Evolutionary conservation across 106 monocot species (phyloP).

Genomic region (Gastrodia elata): DNA sequence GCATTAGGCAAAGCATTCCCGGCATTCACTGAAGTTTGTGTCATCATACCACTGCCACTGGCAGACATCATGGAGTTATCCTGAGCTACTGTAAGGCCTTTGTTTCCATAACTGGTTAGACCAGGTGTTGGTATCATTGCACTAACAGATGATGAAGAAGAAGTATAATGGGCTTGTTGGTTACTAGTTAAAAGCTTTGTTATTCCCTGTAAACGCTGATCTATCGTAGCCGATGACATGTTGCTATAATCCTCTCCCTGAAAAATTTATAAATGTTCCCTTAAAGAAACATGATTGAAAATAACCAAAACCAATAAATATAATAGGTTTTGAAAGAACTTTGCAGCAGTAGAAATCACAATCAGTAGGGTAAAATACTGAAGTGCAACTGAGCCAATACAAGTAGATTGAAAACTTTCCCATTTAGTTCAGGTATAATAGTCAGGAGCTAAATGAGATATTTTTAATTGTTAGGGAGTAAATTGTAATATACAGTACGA

Average conservation of each 20-base stretch:
- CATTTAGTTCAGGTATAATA: no score
- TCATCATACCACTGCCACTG: slow-evolving; percentile 17
- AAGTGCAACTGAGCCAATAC: not conserved
- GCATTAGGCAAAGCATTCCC: slow-evolving; percentile 26
- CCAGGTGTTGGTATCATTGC: slow-evolving; percentile 93
- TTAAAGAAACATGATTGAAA: not conserved
- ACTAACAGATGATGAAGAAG: slow-evolving; percentile 34
- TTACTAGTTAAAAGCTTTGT: slow-evolving; percentile 24
- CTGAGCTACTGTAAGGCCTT: slow-evolving; percentile 14
- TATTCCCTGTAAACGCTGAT: slow-evolving; percentile 35
- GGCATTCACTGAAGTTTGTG: slow-evolving; percentile 16
- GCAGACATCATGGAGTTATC: slow-evolving; percentile 21
- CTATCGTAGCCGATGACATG: slow-evolving; percentile 37
- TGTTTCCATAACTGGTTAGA: slow-evolving; percentile 33
- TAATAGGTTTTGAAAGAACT: not conserved
- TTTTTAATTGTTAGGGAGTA: no score
- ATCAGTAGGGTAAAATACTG: not conserved
- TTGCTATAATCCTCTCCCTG: slow-evolving; percentile 56
- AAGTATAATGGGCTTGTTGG: slow-evolving; percentile 22
- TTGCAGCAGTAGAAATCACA: not conserved
- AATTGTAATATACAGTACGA: not conserved
- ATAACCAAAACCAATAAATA: not conserved
- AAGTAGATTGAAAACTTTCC: no score
- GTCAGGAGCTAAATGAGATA: no score
- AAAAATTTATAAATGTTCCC: not conserved